phyloP scores from a whole-genome alignment of 1,284 basidiomycete genomes.

The Peniophora sp. region DNA sequence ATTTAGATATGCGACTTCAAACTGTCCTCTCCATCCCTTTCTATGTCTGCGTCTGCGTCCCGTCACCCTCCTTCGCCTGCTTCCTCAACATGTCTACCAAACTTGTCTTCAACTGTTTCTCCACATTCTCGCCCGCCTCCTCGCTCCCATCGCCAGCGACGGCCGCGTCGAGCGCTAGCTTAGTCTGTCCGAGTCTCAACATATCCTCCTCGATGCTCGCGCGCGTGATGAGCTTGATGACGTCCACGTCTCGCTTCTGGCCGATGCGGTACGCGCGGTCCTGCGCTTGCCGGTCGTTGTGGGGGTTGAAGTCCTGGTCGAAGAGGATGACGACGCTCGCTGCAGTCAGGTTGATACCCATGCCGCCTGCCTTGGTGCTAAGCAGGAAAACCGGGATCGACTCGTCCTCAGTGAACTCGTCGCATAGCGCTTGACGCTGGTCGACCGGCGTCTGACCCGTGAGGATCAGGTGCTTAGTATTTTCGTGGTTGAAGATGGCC shows the following conservation, averaged over 20 bases:
- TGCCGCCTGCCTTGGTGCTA: slow-evolving; percentile 92
- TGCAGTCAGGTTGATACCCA: slow-evolving; percentile 89
- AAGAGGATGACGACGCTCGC: slow-evolving; percentile 95
- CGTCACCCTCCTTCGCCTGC: slow-evolving; percentile 34
- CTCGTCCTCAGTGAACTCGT: slow-evolving; percentile 93
- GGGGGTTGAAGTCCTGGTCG: slow-evolving; percentile 96
- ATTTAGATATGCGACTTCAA: slow-evolving; percentile 1
- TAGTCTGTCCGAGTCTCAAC: slow-evolving; percentile 82
- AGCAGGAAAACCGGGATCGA: slow-evolving; percentile 91
- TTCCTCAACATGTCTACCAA: slow-evolving; percentile 74
- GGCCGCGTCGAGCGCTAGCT: slow-evolving; percentile 86
- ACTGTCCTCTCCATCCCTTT: slow-evolving; percentile 8
- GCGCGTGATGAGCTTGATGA: slow-evolving; percentile 89
- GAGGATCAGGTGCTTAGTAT: slow-evolving; percentile 80
- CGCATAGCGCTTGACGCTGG: slow-evolving; percentile 88
- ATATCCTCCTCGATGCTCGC: slow-evolving; percentile 97
- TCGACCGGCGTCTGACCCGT: slow-evolving; percentile 95
- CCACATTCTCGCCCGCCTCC: slow-evolving; percentile 53
- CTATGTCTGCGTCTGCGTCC: slow-evolving; percentile 14
- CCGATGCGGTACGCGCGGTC: slow-evolving; percentile 99
- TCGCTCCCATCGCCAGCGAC: slow-evolving; percentile 71
- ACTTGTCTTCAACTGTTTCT: slow-evolving; percentile 75
- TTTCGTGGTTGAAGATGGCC: slow-evolving; percentile 71
- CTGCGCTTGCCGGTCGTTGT: slow-evolving; percentile 92
- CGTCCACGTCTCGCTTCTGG: slow-evolving; percentile 84